These are phyloP conservation scores for Ammopiptanthus mongolicus DNA, from an alignment of 306 rosid species.

Conservation along the genomic window DNA sequence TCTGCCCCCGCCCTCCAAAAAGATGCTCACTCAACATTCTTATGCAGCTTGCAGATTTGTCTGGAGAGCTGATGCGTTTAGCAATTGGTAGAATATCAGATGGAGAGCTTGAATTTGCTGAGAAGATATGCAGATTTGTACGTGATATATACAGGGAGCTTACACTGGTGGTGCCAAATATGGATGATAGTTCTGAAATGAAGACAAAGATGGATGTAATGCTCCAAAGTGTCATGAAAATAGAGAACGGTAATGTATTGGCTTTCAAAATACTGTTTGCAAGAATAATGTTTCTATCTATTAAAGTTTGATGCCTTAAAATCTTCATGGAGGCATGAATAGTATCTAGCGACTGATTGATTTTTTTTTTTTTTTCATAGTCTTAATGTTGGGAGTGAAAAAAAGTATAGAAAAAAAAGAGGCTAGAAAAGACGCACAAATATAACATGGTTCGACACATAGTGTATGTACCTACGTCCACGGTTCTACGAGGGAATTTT, in stretches of 20 bases:
- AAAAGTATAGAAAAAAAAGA: too few species aligned
- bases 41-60: slow-evolving; percentile 88
- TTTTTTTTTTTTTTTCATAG: too few species aligned
- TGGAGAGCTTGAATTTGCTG: slow-evolving; percentile 81
- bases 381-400: too few species aligned
- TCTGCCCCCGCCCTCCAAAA: neutral
- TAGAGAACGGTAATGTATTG: slow-evolving; percentile 73
- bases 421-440: too few species aligned
- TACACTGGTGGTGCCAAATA: slow-evolving; percentile 67
- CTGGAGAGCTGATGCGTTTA: slow-evolving; percentile 96
- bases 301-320: neutral
- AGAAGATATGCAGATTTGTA: slow-evolving; percentile 76
- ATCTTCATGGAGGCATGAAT: neutral
- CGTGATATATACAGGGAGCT: slow-evolving; percentile 93
- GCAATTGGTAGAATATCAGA: slow-evolving; percentile 93
- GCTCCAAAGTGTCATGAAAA: slow-evolving; percentile 92
- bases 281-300: neutral
- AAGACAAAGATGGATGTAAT: slow-evolving; percentile 81
- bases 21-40: slow-evolving; percentile 19
- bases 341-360: neutral
- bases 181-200: slow-evolving; percentile 87
- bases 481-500: too few species aligned
- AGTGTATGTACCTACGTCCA: too few species aligned
- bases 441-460: too few species aligned
- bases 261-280: slow-evolving; percentile 10